Base-by-base conservation (phyloP, 306 rosid species). In the Quercus robur region DNA sequence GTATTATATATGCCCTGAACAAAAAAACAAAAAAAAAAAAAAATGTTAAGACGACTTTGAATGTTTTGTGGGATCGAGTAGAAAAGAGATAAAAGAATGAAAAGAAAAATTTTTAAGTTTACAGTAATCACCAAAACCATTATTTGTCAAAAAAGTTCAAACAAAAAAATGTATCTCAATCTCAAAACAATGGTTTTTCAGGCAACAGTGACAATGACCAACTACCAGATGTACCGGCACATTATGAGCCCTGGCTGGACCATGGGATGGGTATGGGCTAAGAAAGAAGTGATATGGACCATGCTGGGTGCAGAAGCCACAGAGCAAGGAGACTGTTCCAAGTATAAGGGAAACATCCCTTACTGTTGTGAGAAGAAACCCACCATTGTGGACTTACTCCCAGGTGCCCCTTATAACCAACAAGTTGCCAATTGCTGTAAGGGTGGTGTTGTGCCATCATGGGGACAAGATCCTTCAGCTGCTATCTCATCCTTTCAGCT, bases 261-360 rank as follows among this genome's bases (percentile, higher is more conserved):
- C 0, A 70, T 95, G 59, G 96, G 96, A 21, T 95, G 99, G 99
- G 70, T 92, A 38, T 95, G 99, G 98, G 93, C 99, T 1, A 93
- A 90, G 86, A 93, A 76, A 79, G 97, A 95, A 73, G 97, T 93
- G 21, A 87, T 95, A 86, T 95, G 99, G 99, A 58, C 97, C 0
- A 72, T 87, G 82, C 77, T 84, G 11, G 99, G 99, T 25, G 89
- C 99, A 56, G 96, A 95, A 79, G 68, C 98, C 25, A 93, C 99
- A 0, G 93, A 95, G 38, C 99, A 95, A 90, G 99, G 99, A 19
- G 98, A 95, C 77, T 95, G 99, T 81, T 95, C 98, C 4, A 91
- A 80, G 82, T 95, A 93, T 84, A 90, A 91, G 81, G 97, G 97
- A 17, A 95, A 82, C 55, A 73, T 89, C 41, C 99, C 97, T 69